A percentile compares a stretch with the other conserved stretches of the same genome.
phyloP scores from a whole-genome alignment of 2,329 filamentous ascomycete species.

The Trichoderma aggressivum region DNA sequence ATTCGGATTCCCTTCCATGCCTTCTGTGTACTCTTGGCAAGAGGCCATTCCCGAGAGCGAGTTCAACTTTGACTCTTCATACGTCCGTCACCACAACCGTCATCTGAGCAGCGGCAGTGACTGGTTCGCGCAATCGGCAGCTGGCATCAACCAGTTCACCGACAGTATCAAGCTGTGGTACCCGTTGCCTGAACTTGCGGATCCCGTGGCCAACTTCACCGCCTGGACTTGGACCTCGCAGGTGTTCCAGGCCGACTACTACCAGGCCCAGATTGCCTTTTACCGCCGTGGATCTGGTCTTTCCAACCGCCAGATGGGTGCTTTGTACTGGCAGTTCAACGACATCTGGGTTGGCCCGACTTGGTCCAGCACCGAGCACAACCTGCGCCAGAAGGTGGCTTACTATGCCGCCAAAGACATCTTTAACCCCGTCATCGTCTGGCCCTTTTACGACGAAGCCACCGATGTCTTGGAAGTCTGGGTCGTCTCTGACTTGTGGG shows the following conservation, averaged over 20 bases:
- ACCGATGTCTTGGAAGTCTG: conserved; percentile 16
- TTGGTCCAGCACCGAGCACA: conserved; percentile 62
- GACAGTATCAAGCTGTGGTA: conserved; percentile 54
- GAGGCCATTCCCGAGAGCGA: conserved; percentile 49
- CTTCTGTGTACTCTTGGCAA: conserved; percentile 55
- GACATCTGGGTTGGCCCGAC: conserved; percentile 63
- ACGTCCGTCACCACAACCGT: conserved; percentile 55
- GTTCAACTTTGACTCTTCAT: conserved; percentile 55
- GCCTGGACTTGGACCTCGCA: conserved; percentile 61
- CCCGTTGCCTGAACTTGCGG: conserved; percentile 50
- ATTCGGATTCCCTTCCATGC: conserved; percentile 63
- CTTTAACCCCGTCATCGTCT: conserved; percentile 57
- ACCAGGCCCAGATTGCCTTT: conserved; percentile 57
- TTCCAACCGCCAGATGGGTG: conserved; percentile 56
- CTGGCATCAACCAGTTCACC: conserved; percentile 56
- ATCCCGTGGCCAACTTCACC: conserved; percentile 55
- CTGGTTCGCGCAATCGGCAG: not conserved
- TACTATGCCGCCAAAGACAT: conserved; percentile 57
- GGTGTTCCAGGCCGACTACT: conserved; percentile 62
- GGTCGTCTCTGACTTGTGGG: conserved; percentile 21
- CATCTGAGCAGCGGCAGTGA: conserved; percentile 30
- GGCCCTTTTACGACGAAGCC: conserved; percentile 25
- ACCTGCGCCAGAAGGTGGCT: conserved; percentile 61
- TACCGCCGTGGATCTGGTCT: conserved; percentile 57
- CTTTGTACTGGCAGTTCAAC: conserved; percentile 63